These are phyloP conservation scores for Penicillium taxi DNA, from an alignment of 495 filamentous ascomycete genomes.

Conservation along the genomic window DNA sequence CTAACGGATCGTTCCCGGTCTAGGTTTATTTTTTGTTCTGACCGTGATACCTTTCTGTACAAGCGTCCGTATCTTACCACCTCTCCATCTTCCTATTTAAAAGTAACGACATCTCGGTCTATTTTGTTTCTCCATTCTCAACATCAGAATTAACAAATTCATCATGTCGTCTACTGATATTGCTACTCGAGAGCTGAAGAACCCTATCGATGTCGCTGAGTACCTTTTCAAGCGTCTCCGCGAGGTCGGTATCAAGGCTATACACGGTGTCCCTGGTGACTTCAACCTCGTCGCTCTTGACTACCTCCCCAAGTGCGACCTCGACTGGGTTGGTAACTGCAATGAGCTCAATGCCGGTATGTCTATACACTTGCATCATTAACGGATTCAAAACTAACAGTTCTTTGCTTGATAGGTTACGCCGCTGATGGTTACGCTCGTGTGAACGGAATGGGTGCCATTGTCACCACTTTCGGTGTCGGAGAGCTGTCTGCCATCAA, in stretches of 20 bases:
- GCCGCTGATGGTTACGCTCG: slow-evolving; percentile 67
- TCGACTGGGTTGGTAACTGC: slow-evolving; percentile 61
- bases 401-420: slow-evolving; percentile 42
- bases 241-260: slow-evolving; percentile 50
- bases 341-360: slow-evolving; percentile 63
- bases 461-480: slow-evolving; percentile 63
- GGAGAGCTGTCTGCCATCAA: slow-evolving; percentile 64
- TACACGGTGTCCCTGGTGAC: slow-evolving; percentile 60
- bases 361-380: too few species aligned
- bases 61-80: background rate
- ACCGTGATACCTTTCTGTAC: background rate
- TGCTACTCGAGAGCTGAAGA: slow-evolving; percentile 44
- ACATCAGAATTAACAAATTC: background rate
- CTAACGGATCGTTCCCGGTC: background rate
- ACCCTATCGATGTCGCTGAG: slow-evolving; percentile 50
- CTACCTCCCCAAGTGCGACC: slow-evolving; percentile 48
- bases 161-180: slow-evolving; percentile 45
- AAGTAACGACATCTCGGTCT: background rate
- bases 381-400: background rate
- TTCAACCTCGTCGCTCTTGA: slow-evolving; percentile 53
- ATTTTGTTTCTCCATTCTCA: background rate
- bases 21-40: slow-evolving; percentile 3
- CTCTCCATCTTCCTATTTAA: background rate
- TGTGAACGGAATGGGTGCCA: slow-evolving; percentile 55
- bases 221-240: slow-evolving; percentile 59